Evolutionary conservation across 495 filamentous ascomycete species (phyloP), one percentile per base, ranked within the genome.

Genomic region (Hypoxylon fragiforme): DNA sequence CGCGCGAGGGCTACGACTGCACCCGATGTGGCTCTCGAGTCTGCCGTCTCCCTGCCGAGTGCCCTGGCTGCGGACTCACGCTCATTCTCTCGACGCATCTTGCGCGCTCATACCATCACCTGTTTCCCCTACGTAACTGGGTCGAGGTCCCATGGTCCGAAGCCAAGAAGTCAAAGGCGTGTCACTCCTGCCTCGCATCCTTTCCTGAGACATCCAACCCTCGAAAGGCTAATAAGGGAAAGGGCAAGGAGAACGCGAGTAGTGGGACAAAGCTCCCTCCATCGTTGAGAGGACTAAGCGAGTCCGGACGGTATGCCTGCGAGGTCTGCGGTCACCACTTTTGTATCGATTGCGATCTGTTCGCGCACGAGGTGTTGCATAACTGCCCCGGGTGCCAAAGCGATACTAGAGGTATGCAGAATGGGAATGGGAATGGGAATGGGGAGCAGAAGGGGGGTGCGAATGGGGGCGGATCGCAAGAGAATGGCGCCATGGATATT

Each of bases 261-360:
- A 57, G 79, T 76, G 7, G 15, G 0, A 7, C 30, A 21, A 13
- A 31, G 21, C 64, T 73, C 72, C 16, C 83, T 76, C 9, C 24
- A 28, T 57, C 80, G 1, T 62, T 64, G 11, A 82, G 78, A 61
- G 88, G 87, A 3, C 88, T 89, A 37, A 95, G 90, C 62, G 85
- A 92, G 71, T 95, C 88, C 65, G 85, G 85, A 42, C 78, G 94
- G 48, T 98, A 98, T 66, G 86, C 86, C 52, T 98, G 94, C 69
- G 82, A 84, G 53, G 85, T 81, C 26, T 98, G 94, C 68, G 68
- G 77, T 4, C 86, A 89, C 41, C 90, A 95, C 68, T 98, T 97
- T 64, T 98, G 94, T 77, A 92, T 97, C 59, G 95, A 97, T 67
- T 98, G 95, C 65, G 95, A 97, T 71, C 81, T 97, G 3, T 97